phyloP scores from a whole-genome alignment of 768 basidiomycete genomes.

The Cystobasidium onofrii region DNA sequence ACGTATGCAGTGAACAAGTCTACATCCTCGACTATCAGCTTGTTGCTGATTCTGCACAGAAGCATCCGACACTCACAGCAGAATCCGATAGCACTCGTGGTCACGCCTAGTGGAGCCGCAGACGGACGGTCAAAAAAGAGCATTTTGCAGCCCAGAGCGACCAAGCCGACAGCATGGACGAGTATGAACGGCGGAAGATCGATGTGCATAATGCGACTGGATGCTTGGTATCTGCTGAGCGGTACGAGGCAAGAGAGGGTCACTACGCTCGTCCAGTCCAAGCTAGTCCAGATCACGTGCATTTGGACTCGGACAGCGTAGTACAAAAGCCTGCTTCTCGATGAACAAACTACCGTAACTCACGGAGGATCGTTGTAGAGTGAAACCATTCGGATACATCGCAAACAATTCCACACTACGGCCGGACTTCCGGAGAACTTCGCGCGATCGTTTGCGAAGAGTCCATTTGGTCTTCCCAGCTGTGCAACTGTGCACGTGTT shows the following conservation, averaged over 20 bases:
- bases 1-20: neutral
- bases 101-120: neutral
- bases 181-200: neutral
- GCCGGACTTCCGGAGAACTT: too few relatives aligned
- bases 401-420: too few relatives aligned
- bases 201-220: neutral
- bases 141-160: neutral
- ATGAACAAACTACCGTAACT: too few relatives aligned
- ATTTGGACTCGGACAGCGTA: neutral
- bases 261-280: too few relatives aligned
- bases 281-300: neutral
- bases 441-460: too few relatives aligned
- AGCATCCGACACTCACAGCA: neutral
- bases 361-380: too few relatives aligned
- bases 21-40: neutral
- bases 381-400: too few relatives aligned
- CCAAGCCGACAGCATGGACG: neutral
- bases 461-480: too few relatives aligned
- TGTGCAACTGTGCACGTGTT: too few relatives aligned
- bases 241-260: too few relatives aligned
- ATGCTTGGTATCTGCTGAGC: neutral
- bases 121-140: neutral
- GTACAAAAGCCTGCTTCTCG: too few relatives aligned
- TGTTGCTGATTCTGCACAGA: neutral
- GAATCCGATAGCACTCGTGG: neutral